Percentiles rank a stretch among this genome's conserved stretches.
Conservation (phyloP, 2,329 filamentous ascomycete genomes). For the Scedosporium boydii region DNA sequence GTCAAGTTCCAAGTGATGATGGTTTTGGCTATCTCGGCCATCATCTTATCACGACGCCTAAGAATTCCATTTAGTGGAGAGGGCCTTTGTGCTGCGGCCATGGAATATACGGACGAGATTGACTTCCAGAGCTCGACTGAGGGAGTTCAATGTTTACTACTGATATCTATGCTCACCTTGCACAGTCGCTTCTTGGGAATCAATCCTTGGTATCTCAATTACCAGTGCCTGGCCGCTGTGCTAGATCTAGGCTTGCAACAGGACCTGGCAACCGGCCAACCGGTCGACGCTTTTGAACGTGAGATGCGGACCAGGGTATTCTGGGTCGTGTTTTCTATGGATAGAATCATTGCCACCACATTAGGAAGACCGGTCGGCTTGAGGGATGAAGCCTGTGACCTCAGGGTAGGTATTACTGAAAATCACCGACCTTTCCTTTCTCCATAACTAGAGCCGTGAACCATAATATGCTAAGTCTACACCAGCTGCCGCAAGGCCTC, state of each 20-base stretch:
- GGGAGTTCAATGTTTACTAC: conserved; percentile 37
- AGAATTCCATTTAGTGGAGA: conserved; percentile 35
- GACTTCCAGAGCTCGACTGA: conserved; percentile 37
- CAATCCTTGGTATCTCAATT: conserved; percentile 46
- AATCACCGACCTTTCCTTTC: conserved; percentile 1
- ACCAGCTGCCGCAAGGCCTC: conserved; percentile 19
- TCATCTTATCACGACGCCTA: conserved; percentile 31
- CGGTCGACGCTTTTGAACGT: conserved; percentile 36
- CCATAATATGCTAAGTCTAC: too few relatives aligned
- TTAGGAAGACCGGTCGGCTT: conserved; percentile 47
- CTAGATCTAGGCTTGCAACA: conserved; percentile 43
- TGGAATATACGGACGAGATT: conserved; percentile 34
- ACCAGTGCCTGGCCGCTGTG: conserved; percentile 41
- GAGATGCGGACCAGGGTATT: conserved; percentile 47
- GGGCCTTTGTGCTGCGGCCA: conserved; percentile 37
- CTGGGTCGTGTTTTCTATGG: conserved; percentile 43
- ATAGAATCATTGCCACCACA: conserved; percentile 42
- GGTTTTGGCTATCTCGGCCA: conserved; percentile 41
- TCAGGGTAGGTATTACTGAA: conserved; percentile 26
- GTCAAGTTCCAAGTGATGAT: conserved; percentile 39
- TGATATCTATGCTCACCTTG: conserved; percentile 38
- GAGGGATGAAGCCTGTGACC: conserved; percentile 44
- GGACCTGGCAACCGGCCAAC: conserved; percentile 30
- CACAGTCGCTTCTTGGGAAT: conserved; percentile 37
- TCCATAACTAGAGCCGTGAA: too few relatives aligned